Evolutionary conservation across 2,329 filamentous ascomycete species (phyloP).

Genomic region (Botryotinia convoluta): DNA sequence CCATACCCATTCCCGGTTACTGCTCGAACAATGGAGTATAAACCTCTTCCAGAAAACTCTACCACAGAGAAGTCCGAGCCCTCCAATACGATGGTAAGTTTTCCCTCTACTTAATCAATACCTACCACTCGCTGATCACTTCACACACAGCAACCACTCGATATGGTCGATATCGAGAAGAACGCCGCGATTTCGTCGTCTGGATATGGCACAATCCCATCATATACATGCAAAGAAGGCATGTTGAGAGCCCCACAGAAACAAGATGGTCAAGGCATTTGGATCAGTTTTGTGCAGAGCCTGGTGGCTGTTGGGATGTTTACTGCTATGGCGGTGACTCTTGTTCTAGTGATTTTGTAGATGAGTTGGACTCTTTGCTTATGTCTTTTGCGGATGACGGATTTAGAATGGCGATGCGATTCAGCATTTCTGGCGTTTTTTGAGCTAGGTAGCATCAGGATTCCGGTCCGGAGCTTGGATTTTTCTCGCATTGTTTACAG

Average conservation of each 20-base stretch:
- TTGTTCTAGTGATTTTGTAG: slow-evolving; percentile 11
- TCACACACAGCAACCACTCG: slow-evolving; percentile 5
- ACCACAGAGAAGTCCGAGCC: neutral
- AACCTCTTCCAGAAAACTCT: slow-evolving; percentile 12
- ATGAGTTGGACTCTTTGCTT: neutral
- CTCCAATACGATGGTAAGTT: slow-evolving; percentile 6
- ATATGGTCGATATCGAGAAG: slow-evolving; percentile 17
- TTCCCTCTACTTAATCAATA: neutral
- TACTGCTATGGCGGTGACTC: slow-evolving; percentile 9
- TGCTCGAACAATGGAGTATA: slow-evolving; percentile 9
- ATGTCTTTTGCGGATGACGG: neutral
- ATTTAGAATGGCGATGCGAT: neutral
- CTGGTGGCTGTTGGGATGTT: slow-evolving; percentile 17
- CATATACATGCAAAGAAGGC: slow-evolving; percentile 6
- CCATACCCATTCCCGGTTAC: slow-evolving; percentile 6
- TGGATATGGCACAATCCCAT: slow-evolving; percentile 14
- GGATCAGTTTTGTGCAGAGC: slow-evolving; percentile 16
- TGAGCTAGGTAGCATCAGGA: neutral
- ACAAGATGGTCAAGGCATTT: neutral
- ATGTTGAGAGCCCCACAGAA: neutral
- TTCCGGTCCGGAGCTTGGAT: neutral
- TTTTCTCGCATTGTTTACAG: neutral
- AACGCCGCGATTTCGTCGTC: neutral
- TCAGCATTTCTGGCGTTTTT: neutral
- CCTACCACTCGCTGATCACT: neutral